Base-by-base conservation (phyloP, 2,329 filamentous ascomycete genomes). In the Aotearoamyces nothofagi region DNA sequence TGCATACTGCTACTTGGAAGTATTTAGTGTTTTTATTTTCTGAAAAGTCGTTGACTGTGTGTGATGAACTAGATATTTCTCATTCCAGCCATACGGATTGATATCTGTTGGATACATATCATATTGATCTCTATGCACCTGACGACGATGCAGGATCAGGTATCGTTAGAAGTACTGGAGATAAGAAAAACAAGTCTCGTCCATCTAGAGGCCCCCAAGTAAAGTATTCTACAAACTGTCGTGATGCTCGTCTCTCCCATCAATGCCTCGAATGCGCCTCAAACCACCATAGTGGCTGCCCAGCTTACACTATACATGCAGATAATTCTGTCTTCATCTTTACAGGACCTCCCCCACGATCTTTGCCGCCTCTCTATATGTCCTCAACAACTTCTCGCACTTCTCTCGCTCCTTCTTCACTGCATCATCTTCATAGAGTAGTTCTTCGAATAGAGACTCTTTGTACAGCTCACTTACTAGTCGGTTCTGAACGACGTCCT, bases 401-500 rank as follows among this genome's bases (percentile, higher is more conserved):
- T 98, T 98, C 61, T 96, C 87, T 37, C 87, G 74, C 59, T 96
- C 87, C 49, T 84, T 86, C 67, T 96, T 94, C 51, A 98, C 87
- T 13, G 74, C 82, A 49, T 98, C 90, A 49, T 98, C 90, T 55
- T 98, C 90, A 55, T 98, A 96, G 22, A 98, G 63, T 31, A 98
- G 67, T 51, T 98, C 87, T 43, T 84, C 75, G 46, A 96, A 96
- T 17, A 93, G 60, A 17, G 73, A 58, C 54, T 96, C 90, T 56
- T 82, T 87, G 64, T 98, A 98, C 28, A 98, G 64, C 52, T 93
- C 82, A 51, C 81, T 93, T 33, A 98, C 90, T 5, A 98, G 72
- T 25, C 90, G 71, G 56, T 98, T 98, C 56, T 98, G 90, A 17
- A 98, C 86, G 9, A 87, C 87, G 42, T 98, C 90, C 55, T 96